phyloP scores from a whole-genome alignment of 495 filamentous ascomycete genomes.

The Aspergillus sparsus region DNA sequence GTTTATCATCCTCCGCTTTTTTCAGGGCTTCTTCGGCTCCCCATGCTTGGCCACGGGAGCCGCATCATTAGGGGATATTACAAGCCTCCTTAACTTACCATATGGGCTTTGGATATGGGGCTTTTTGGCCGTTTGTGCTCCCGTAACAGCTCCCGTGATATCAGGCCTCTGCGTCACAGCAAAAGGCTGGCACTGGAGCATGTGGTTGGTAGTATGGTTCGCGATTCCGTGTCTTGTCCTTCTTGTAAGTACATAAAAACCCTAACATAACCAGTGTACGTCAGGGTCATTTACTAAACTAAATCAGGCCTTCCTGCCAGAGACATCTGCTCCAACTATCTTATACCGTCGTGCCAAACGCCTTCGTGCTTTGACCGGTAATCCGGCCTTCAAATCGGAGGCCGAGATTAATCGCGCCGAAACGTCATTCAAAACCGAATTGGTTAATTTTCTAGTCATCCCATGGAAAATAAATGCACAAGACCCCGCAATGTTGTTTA shows the following conservation, averaged over 20 bases:
- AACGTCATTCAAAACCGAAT: neutral
- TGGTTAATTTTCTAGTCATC: slow-evolving; percentile 56
- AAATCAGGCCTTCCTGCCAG: neutral
- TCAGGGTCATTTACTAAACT: no score
- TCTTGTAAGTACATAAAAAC: neutral
- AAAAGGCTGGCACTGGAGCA: neutral
- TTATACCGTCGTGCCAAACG: neutral
- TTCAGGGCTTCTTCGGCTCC: neutral
- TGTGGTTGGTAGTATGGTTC: neutral
- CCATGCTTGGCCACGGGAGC: neutral
- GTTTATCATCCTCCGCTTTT: neutral
- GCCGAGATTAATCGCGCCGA: neutral
- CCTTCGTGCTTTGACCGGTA: neutral
- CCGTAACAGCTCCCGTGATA: neutral
- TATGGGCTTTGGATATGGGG: neutral
- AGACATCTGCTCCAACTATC: neutral
- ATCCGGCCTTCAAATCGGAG: neutral
- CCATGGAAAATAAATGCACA: slow-evolving; percentile 63
- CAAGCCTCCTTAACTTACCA: neutral
- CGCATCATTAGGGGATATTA: neutral
- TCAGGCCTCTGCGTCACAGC: neutral
- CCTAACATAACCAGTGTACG: neutral
- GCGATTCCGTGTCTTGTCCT: neutral
- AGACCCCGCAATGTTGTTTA: slow-evolving; percentile 63
- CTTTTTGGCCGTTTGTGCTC: neutral